A percentile compares a stretch with the other conserved stretches of the same genome.
Conservation (phyloP, 768 basidiomycete genomes). For the Rhodotorula graminis region DNA sequence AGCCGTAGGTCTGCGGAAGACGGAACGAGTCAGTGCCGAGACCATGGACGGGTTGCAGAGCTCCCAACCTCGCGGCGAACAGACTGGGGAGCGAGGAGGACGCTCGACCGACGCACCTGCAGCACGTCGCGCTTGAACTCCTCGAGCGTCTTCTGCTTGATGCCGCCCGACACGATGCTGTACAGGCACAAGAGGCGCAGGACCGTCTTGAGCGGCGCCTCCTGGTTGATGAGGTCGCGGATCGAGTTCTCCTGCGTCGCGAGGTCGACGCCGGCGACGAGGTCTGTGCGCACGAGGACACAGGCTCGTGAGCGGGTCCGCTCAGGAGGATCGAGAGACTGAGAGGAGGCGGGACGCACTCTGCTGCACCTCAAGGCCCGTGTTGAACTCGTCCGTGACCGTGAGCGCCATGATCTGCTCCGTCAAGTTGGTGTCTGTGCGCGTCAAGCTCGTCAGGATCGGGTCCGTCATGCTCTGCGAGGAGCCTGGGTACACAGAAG, state of each 20-base stretch:
- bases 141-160: slow-evolving; percentile 80
- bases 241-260: slow-evolving; percentile 73
- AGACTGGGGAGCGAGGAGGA: not conserved
- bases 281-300: slow-evolving; percentile 54
- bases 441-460: not conserved
- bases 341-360: slow-evolving; percentile 54
- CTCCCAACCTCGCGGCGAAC: too few species aligned
- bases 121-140: slow-evolving; percentile 85
- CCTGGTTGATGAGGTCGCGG: slow-evolving; percentile 83
- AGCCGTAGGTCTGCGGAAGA: slow-evolving; percentile 64
- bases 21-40: too few species aligned
- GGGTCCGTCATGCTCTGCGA: too few species aligned
- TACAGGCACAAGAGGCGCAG: slow-evolving; percentile 78
- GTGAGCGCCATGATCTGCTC: slow-evolving; percentile 83
- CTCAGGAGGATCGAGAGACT: not conserved
- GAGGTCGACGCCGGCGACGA: slow-evolving; percentile 88
- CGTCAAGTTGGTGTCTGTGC: slow-evolving; percentile 83
- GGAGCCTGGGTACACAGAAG: not conserved
- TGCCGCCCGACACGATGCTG: slow-evolving; percentile 74
- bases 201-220: slow-evolving; percentile 72
- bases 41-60: too few species aligned
- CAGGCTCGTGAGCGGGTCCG: not conserved
- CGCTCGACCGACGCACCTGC: slow-evolving; percentile 56
- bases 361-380: slow-evolving; percentile 89
- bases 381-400: slow-evolving; percentile 79